Conservation (phyloP, 2,329 filamentous ascomycete genomes). For the Fusarium chlamydosporum region DNA sequence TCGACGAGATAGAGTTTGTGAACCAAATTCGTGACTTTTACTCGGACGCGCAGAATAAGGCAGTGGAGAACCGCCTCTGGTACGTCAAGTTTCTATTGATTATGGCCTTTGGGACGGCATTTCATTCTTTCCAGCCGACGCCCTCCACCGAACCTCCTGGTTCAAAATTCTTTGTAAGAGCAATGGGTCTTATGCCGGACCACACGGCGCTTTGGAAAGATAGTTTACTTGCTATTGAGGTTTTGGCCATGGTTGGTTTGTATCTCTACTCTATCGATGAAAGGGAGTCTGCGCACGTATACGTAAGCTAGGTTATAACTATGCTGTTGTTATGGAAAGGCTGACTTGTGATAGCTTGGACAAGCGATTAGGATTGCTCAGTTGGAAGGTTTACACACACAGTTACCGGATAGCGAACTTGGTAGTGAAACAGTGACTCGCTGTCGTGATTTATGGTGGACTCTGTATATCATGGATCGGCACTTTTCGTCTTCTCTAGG, state of each 20-base stretch:
- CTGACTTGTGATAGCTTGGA: slow-evolving; percentile 51
- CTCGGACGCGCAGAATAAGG: slow-evolving; percentile 39
- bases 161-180: slow-evolving; percentile 52
- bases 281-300: slow-evolving; percentile 54
- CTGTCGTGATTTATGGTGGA: slow-evolving; percentile 60
- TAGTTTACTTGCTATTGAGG: slow-evolving; percentile 56
- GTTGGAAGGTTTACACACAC: slow-evolving; percentile 59
- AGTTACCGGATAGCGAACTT: slow-evolving; percentile 56
- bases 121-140: slow-evolving; percentile 34
- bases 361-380: slow-evolving; percentile 60
- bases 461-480: slow-evolving; percentile 58
- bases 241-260: slow-evolving; percentile 55
- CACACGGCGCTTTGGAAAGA: slow-evolving; percentile 55
- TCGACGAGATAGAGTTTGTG: slow-evolving; percentile 54
- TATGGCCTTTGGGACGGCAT: slow-evolving; percentile 58
- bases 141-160: slow-evolving; percentile 54
- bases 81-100: slow-evolving; percentile 66
- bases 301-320: slow-evolving; percentile 32
- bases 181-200: slow-evolving; percentile 57
- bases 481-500: slow-evolving; percentile 59
- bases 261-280: slow-evolving; percentile 58
- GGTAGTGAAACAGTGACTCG: slow-evolving; percentile 51
- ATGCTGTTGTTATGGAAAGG: fast-evolving
- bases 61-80: slow-evolving; percentile 56
- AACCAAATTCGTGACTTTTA: slow-evolving; percentile 49